Evolutionary conservation across 164 flowering plant genomes (phyloP).

Genomic region (Aristolochia fimbriata): DNA sequence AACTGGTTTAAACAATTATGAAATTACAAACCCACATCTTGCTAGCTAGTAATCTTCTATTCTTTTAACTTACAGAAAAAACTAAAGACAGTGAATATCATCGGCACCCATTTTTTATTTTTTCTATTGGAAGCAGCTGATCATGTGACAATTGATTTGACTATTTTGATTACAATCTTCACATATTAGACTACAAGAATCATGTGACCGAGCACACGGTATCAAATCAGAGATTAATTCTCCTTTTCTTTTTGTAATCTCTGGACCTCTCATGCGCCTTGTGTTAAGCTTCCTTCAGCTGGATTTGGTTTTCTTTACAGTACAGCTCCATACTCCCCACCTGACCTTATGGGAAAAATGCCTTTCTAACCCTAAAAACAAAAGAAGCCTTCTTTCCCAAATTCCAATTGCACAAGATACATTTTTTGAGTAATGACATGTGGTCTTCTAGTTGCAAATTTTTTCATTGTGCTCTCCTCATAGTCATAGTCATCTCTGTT

Average conservation of each 20-base stretch:
- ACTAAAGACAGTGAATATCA: not conserved
- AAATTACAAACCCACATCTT: not conserved
- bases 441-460: not conserved
- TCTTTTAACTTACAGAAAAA: too few relatives aligned
- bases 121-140: slow-evolving; percentile 27
- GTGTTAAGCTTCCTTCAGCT: slow-evolving; percentile 10
- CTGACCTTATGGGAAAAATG: slow-evolving; percentile 13
- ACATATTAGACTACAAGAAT: slow-evolving; percentile 12
- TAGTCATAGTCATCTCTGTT: too few relatives aligned
- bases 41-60: not conserved
- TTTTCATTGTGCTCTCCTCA: too few relatives aligned
- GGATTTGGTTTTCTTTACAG: slow-evolving; percentile 18
- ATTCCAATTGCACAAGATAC: not conserved
- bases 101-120: slow-evolving; percentile 5
- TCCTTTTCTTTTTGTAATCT: not conserved
- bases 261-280: slow-evolving; percentile 4
- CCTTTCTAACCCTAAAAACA: not conserved
- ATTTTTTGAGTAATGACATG: not conserved
- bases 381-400: not conserved
- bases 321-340: slow-evolving; percentile 1
- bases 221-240: slow-evolving; percentile 13
- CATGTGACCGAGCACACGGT: slow-evolving; percentile 32
- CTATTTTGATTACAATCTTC: slow-evolving; percentile 16
- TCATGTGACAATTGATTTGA: slow-evolving; percentile 40
- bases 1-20: not conserved